phyloP scores from a whole-genome alignment of 1,284 basidiomycete species.

The Porogramme epimiltina region DNA sequence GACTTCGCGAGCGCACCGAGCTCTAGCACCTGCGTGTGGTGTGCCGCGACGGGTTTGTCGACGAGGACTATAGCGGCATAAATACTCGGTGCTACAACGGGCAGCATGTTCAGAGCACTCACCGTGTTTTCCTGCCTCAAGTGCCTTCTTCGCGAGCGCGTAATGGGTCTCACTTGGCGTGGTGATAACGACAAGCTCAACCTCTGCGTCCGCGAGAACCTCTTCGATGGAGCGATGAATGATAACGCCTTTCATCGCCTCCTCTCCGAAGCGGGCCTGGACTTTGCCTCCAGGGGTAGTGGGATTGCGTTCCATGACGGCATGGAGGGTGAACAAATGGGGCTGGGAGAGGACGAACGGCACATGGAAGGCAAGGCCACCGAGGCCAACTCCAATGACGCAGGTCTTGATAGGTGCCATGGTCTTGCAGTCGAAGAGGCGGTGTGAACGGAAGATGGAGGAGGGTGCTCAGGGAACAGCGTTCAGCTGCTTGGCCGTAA shows the following conservation, averaged over 20 bases:
- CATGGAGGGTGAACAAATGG: slow-evolving; percentile 69
- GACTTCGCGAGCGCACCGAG: slow-evolving; percentile 66
- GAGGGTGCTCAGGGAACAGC: too few species aligned
- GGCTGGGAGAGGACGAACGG: slow-evolving; percentile 81
- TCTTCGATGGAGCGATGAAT: slow-evolving; percentile 58
- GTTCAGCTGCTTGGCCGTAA: too few species aligned
- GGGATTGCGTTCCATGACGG: slow-evolving; percentile 68
- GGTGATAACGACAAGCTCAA: slow-evolving; percentile 72
- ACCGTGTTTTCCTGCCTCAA: slow-evolving; percentile 83
- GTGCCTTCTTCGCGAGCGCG: slow-evolving; percentile 60
- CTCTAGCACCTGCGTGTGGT: slow-evolving; percentile 64
- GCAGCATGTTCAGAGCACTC: slow-evolving; percentile 16
- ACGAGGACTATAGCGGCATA: slow-evolving; percentile 57
- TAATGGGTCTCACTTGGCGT: slow-evolving; percentile 86
- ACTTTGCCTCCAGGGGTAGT: slow-evolving; percentile 60
- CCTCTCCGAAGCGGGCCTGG: slow-evolving; percentile 60
- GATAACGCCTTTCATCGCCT: slow-evolving; percentile 39
- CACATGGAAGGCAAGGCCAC: slow-evolving; percentile 76
- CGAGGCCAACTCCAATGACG: slow-evolving; percentile 76
- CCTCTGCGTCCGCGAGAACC: slow-evolving; percentile 57
- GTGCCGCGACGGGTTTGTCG: slow-evolving; percentile 83
- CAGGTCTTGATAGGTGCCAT: slow-evolving; percentile 63
- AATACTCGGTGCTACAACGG: background rate
- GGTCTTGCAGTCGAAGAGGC: background rate
- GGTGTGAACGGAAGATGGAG: too few species aligned